Conservation (phyloP, 2,329 filamentous ascomycete genomes). For the Neocucurbitaria cava region DNA sequence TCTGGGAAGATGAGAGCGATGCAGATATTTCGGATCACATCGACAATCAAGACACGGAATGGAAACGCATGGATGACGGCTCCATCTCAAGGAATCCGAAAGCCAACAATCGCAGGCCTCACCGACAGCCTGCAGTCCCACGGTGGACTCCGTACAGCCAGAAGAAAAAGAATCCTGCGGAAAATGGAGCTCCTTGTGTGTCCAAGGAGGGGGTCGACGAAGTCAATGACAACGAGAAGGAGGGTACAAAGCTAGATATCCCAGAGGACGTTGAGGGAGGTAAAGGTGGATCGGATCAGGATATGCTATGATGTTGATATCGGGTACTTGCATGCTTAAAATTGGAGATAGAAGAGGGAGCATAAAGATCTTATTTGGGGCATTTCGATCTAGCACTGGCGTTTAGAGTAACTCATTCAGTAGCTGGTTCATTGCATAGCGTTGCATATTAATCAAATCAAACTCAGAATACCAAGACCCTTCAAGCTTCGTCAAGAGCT, state of each 20-base stretch:
- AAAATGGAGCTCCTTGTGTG: conserved; percentile 26
- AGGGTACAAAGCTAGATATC: conserved; percentile 19
- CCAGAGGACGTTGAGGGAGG: conserved; percentile 6
- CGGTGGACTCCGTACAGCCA: conserved; percentile 45
- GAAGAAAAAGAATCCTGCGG: conserved; percentile 33
- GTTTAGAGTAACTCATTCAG: conserved; percentile 24
- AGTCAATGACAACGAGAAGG: conserved; percentile 9
- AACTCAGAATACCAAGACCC: neutral
- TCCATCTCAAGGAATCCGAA: conserved; percentile 47
- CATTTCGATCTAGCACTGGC: conserved; percentile 22
- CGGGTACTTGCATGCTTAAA: neutral
- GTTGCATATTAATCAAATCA: conserved; percentile 2
- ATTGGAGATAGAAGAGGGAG: neutral
- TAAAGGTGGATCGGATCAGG: conserved; percentile 23
- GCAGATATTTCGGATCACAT: conserved; percentile 48
- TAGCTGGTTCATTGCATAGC: conserved; percentile 3
- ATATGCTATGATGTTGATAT: conserved; percentile 16
- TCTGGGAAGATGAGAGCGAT: conserved; percentile 50
- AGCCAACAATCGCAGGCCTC: conserved; percentile 41
- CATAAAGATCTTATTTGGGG: neutral
- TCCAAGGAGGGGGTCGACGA: conserved; percentile 29
- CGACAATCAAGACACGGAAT: conserved; percentile 44
- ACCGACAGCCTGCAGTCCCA: conserved; percentile 29
- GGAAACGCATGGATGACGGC: conserved; percentile 48
- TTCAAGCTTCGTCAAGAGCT: conserved; percentile 46